Conservation (phyloP, 768 basidiomycete species). For the Auricularia cornea region DNA sequence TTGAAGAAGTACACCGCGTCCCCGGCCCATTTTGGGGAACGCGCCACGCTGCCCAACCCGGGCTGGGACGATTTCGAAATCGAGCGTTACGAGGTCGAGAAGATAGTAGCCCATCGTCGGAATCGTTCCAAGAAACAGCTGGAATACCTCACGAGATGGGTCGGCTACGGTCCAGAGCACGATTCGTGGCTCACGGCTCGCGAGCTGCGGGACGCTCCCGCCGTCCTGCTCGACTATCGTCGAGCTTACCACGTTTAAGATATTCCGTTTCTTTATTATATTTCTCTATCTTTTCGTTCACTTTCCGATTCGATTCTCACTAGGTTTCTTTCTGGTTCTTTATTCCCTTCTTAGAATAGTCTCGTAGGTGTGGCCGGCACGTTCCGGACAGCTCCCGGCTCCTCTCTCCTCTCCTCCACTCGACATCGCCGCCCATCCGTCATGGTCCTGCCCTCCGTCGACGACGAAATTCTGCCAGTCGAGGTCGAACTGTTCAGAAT, state of each 20-base stretch:
- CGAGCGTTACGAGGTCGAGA: neutral
- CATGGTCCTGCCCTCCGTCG: no score
- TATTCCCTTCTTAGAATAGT: neutral
- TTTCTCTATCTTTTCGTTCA: neutral
- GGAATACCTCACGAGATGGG: slow-evolving; percentile 15
- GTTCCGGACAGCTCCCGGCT: neutral
- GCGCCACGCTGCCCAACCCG: no score
- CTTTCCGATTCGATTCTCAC: no score
- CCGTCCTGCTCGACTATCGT: neutral
- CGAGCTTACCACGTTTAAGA: neutral
- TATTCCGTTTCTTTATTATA: neutral
- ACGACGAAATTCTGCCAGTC: no score
- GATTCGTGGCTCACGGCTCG: slow-evolving; percentile 19
- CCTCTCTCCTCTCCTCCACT: no score
- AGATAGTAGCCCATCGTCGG: neutral
- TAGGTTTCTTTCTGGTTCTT: neutral
- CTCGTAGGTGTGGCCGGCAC: neutral
- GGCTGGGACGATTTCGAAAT: no score
- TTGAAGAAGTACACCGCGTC: no score
- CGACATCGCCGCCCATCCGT: no score
- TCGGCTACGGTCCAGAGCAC: slow-evolving; percentile 14
- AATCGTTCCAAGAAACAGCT: slow-evolving; percentile 6
- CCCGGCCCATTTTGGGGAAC: no score
- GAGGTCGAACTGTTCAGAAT: no score
- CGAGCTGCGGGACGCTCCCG: slow-evolving; percentile 16